phyloP scores from a whole-genome alignment of 2,329 filamentous ascomycete species.

The Aureobasidium lini region DNA sequence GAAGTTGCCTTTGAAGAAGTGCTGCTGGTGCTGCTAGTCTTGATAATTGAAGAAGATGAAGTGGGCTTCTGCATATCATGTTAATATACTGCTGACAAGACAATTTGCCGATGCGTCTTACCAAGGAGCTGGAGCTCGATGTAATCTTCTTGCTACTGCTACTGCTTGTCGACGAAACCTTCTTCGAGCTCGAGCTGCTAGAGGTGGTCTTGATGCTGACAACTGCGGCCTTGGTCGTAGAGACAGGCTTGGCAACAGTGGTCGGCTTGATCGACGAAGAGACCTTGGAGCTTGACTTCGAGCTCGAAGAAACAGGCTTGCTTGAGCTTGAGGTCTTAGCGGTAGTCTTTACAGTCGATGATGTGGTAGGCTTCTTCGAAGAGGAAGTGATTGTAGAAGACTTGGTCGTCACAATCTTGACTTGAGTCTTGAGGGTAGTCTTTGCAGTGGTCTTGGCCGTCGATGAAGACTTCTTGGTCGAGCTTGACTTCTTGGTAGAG shows the following conservation, averaged over 20 bases:
- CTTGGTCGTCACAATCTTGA: neutral
- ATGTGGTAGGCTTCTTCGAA: neutral
- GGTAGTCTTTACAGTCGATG: neutral
- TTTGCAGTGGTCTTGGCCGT: neutral
- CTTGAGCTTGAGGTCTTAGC: neutral
- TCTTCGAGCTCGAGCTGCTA: neutral
- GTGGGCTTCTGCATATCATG: neutral
- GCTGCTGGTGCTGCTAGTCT: neutral
- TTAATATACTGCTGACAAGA: neutral
- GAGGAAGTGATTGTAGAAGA: neutral
- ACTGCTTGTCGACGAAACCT: neutral
- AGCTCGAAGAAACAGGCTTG: neutral
- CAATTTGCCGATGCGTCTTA: neutral
- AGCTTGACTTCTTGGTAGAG: neutral
- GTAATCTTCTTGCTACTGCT: neutral
- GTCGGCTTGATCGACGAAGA: neutral
- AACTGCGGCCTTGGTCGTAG: neutral
- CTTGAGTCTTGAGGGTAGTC: neutral
- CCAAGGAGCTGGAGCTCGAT: neutral
- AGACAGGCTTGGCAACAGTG: neutral
- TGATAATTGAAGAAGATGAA: neutral
- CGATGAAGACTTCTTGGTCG: neutral
- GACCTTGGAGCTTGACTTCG: neutral
- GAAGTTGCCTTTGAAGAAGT: slow-evolving; percentile 1
- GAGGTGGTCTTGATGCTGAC: neutral